Base-by-base conservation (phyloP, 2,329 filamentous ascomycete species). In the Colletotrichum eremochloae region DNA sequence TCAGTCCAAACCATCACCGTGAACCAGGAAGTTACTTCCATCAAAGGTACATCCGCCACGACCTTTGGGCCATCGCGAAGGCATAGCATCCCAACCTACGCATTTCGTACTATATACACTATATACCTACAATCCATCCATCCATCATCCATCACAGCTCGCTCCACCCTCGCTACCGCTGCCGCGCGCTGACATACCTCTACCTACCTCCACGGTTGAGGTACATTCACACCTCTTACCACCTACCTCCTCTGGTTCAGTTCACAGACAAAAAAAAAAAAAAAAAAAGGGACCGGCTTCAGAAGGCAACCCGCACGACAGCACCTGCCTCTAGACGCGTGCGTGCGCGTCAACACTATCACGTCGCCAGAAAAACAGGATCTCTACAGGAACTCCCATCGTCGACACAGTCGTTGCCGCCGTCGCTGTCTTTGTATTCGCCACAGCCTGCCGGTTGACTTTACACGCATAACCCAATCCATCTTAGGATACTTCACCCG, bases 1-100 rank as follows among this genome's bases (percentile, higher is more conserved):
- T 78, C 79, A 78, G 77, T 79, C 80, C 79, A 81, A 82, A 82
- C 81, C 80, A 80, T 82, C 81, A 72, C 78, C 78, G 78, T 74
- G 76, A 76, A 76, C 78, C 75, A 79, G 77, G 76, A 78, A 83
- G 81, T 81, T 84, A 84, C 83, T 82, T 84, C 78, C 75, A 76
- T 76, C 77, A 71, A 76, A 84, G 78, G 83, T 84, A 84, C 82
- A 79, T 71, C 36, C 55, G 14, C 55, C 55, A 29, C 55, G 55
- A 40, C 67, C 56, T 71, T 71, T 64, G 60, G 69, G 48, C 40
- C 70, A 70, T 70, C 70, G 67, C 68, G 29, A 29, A 68, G 55
- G 46, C 71, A 67, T 73, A 62, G 62, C 56, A 70, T 69, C 66
- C 50, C 15, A 67, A 53, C 62, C 60, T 63, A 48, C 58, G 24